Evolutionary conservation across 2,329 filamentous ascomycete species (phyloP).

Genomic region (Xylariaceae sp.): DNA sequence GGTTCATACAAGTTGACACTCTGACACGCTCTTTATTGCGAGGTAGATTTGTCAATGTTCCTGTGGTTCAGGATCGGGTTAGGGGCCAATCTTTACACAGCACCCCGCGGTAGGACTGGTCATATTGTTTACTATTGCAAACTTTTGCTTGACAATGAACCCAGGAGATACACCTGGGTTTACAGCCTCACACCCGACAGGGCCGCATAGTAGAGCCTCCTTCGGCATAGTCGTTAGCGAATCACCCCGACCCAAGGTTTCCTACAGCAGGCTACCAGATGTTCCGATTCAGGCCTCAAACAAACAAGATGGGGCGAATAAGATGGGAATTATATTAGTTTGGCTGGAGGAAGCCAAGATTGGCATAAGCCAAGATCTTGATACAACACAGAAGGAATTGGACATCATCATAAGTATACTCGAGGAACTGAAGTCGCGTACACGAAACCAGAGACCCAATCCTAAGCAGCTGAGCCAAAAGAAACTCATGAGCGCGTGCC

Average conservation of each 20-base stretch:
- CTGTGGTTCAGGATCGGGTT: no score
- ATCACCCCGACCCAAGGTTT: slow-evolving; percentile 14
- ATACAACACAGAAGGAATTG: slow-evolving; percentile 36
- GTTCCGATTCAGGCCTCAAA: neutral
- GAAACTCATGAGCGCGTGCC: slow-evolving; percentile 35
- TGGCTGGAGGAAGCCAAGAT: slow-evolving; percentile 32
- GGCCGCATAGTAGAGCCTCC: neutral
- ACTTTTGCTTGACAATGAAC: no score
- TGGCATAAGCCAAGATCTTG: slow-evolving; percentile 31
- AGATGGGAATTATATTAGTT: neutral
- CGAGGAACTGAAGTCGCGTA: slow-evolving; percentile 25
- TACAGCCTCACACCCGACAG: neutral
- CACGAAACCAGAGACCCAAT: neutral
- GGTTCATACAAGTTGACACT: no score
- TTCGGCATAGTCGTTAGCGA: neutral
- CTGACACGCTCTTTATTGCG: no score
- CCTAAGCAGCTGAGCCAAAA: slow-evolving; percentile 18
- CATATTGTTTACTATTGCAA: no score
- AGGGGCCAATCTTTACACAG: no score
- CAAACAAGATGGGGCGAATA: neutral
- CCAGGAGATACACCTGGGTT: no score
- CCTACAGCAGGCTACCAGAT: slow-evolving; percentile 17
- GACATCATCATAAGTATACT: slow-evolving; percentile 33
- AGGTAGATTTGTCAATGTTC: no score
- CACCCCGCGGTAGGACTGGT: no score